phyloP scores from a whole-genome alignment of 2,329 filamentous ascomycete species.

The Coniochaeta sp. region DNA sequence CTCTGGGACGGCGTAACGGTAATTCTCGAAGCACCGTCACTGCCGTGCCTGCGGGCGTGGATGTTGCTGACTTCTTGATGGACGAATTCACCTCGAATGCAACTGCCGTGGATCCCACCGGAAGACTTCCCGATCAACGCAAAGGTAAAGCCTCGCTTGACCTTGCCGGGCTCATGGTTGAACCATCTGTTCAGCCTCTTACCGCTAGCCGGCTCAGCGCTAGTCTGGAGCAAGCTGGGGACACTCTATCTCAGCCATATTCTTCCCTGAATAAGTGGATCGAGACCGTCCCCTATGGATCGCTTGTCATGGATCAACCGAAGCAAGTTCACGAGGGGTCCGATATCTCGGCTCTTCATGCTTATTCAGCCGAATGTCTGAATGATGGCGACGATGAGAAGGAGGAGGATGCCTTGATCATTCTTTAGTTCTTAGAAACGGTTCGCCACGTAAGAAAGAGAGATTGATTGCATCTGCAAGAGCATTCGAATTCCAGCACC shows the following conservation, averaged over 20 bases:
- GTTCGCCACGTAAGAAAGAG: not conserved
- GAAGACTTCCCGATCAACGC: not conserved
- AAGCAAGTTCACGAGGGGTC: not conserved
- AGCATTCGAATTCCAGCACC: too few species aligned
- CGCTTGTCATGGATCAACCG: not conserved
- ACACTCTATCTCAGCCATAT: not conserved
- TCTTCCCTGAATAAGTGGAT: not conserved
- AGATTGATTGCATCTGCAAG: too few species aligned
- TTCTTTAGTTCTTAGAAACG: not conserved
- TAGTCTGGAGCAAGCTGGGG: not conserved
- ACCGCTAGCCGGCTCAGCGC: not conserved
- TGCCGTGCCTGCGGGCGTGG: not conserved
- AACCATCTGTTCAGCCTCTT: not conserved
- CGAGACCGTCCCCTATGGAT: not conserved
- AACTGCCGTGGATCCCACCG: not conserved
- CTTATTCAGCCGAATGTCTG: not conserved
- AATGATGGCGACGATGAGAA: not conserved
- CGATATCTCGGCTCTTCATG: not conserved
- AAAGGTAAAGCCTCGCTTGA: not conserved
- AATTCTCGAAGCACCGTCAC: not conserved
- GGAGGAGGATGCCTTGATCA: not conserved
- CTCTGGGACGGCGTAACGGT: not conserved
- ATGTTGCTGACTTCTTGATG: not conserved
- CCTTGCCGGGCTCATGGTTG: not conserved
- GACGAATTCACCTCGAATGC: not conserved